Percentiles rank a stretch among this genome's conserved stretches.
Conservation (phyloP, 2,329 filamentous ascomycete species). For the Colletotrichum trifolii region DNA sequence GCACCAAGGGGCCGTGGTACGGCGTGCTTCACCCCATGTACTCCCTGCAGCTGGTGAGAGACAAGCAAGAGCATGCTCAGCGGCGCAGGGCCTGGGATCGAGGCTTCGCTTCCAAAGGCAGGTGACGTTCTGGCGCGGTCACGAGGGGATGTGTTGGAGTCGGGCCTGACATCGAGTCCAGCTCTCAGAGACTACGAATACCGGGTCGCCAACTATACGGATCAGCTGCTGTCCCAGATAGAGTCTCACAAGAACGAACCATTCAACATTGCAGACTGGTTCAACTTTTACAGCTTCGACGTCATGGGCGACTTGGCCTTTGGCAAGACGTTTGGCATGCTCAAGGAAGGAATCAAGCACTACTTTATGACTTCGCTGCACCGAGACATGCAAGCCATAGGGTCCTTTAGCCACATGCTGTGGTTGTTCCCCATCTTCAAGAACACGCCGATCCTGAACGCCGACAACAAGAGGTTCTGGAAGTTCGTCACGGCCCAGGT, state of each 20-base stretch:
- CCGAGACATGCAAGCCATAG: conserved; percentile 39
- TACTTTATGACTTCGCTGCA: conserved; percentile 43
- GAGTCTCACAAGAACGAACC: conserved; percentile 37
- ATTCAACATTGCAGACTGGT: conserved; percentile 46
- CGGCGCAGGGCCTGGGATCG: conserved; percentile 49
- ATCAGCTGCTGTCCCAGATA: conserved; percentile 41
- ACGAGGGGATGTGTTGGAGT: too few species aligned
- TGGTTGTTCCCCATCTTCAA: conserved; percentile 40
- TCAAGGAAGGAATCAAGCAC: conserved; percentile 42
- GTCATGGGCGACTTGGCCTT: conserved; percentile 56
- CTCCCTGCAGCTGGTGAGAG: conserved; percentile 46
- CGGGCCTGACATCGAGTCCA: background rate
- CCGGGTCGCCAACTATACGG: conserved; percentile 41
- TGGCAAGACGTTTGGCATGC: conserved; percentile 49
- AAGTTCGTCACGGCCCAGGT: conserved; percentile 37
- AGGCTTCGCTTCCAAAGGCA: conserved; percentile 45
- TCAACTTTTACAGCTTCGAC: conserved; percentile 51
- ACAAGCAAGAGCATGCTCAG: conserved; percentile 44
- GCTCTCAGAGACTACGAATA: conserved; percentile 44
- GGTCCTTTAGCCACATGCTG: conserved; percentile 40
- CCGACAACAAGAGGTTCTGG: conserved; percentile 37
- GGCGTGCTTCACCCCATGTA: conserved; percentile 43
- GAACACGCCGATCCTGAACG: conserved; percentile 39
- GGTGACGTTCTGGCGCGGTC: background rate
- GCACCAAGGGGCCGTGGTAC: conserved; percentile 49